Conservation (phyloP, 2,329 filamentous ascomycete genomes). For the Mycocentrospora acerina region DNA sequence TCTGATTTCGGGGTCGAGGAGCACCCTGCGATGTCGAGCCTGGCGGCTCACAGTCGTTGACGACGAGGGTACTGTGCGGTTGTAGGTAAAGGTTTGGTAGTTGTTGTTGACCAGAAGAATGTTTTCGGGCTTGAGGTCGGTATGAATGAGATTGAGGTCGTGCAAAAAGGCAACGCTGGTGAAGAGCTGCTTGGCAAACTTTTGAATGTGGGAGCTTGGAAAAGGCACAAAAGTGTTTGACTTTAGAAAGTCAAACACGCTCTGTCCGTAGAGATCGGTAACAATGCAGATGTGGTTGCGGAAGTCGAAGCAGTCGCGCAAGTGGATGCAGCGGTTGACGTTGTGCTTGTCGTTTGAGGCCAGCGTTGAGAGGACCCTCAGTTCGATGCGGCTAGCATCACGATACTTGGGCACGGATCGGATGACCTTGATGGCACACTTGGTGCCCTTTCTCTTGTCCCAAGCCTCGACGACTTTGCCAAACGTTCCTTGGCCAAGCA, state of each 20-base stretch:
- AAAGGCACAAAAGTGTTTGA: slow-evolving; percentile 94
- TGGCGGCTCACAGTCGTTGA: slow-evolving; percentile 59
- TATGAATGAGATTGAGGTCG: slow-evolving; percentile 96
- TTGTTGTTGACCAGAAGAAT: slow-evolving; percentile 65
- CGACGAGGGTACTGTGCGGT: slow-evolving; percentile 66
- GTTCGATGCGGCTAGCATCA: slow-evolving; percentile 91
- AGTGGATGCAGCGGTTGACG: slow-evolving; percentile 93
- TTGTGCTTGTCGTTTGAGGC: slow-evolving; percentile 90
- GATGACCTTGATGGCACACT: slow-evolving; percentile 97
- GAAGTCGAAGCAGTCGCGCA: slow-evolving; percentile 96
- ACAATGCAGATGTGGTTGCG: slow-evolving; percentile 92
- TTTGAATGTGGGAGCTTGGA: slow-evolving; percentile 97
- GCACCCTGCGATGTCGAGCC: slow-evolving; percentile 62
- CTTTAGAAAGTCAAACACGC: slow-evolving; percentile 98
- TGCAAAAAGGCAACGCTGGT: slow-evolving; percentile 99
- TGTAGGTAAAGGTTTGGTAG: slow-evolving; percentile 70
- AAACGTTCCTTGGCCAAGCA: slow-evolving; percentile 95
- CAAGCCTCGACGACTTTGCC: slow-evolving; percentile 95
- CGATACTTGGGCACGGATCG: slow-evolving; percentile 97
- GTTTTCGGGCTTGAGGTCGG: slow-evolving; percentile 70
- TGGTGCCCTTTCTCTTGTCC: slow-evolving; percentile 72
- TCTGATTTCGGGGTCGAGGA: slow-evolving; percentile 66
- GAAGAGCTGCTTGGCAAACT: slow-evolving; percentile 90
- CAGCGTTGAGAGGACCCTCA: slow-evolving; percentile 87
- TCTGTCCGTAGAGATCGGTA: slow-evolving; percentile 80